Conservation (phyloP, 2,329 filamentous ascomycete species). For the Ophiocordyceps camponoti-rufipedis region DNA sequence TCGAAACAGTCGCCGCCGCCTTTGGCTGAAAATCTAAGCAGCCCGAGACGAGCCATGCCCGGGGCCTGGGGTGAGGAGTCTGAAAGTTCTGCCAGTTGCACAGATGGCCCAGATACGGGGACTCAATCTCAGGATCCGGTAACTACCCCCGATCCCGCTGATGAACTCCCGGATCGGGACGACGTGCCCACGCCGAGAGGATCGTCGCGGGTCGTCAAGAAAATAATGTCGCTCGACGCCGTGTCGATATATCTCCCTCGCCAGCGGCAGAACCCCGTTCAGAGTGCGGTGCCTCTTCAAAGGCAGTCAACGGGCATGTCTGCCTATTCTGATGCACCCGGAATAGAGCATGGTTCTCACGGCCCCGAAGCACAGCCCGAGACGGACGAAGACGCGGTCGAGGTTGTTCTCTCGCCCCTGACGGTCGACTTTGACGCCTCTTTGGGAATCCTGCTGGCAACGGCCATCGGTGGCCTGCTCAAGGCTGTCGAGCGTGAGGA, state of each 20-base stretch:
- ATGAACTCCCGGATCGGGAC: conserved; percentile 10
- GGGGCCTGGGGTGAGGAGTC: conserved; percentile 29
- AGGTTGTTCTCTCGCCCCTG: conserved; percentile 32
- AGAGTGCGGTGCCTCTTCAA: conserved; percentile 9
- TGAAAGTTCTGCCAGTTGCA: neutral
- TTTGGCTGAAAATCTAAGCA: neutral
- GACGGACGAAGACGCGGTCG: conserved; percentile 15
- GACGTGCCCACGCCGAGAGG: conserved; percentile 31
- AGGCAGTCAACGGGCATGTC: conserved; percentile 19
- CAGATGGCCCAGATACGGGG: too few relatives aligned
- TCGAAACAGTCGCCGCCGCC: neutral
- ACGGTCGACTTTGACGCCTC: conserved; percentile 36
- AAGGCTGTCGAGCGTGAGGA: conserved; percentile 20
- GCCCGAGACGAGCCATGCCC: conserved; percentile 21
- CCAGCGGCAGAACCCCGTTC: conserved; percentile 23
- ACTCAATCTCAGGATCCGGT: too few relatives aligned
- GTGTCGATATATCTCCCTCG: conserved; percentile 37
- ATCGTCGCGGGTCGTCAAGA: conserved; percentile 35
- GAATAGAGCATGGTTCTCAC: conserved; percentile 24
- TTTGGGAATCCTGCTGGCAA: conserved; percentile 33
- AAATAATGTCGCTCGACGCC: conserved; percentile 28
- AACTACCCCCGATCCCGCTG: neutral
- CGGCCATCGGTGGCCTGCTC: conserved; percentile 29
- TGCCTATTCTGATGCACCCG: conserved; percentile 34
- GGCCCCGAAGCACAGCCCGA: neutral